phyloP scores from a whole-genome alignment of 352 stramenopile species.

The Globisporangium okanoganense region DNA sequence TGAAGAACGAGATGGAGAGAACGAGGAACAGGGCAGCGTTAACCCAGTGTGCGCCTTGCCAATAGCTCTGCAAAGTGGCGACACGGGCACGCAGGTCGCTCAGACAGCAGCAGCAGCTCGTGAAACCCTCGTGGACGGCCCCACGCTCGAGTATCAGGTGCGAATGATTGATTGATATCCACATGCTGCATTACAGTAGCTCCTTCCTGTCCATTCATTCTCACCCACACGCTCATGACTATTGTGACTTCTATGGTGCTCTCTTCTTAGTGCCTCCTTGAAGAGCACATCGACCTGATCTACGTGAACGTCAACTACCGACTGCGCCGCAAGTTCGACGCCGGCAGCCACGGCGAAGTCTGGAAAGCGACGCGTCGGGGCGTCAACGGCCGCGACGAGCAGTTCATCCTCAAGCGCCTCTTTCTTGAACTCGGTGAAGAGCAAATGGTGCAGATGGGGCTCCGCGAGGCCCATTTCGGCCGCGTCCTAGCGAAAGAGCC shows the following conservation, averaged over 20 bases:
- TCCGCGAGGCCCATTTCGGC: constrained; percentile 86
- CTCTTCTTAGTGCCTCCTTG: constrained; percentile 32
- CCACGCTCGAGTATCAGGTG: constrained; percentile 71
- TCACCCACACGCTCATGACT: constrained; percentile 1
- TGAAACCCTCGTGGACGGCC: constrained; percentile 26
- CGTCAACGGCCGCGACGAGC: constrained; percentile 27
- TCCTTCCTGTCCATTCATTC: not conserved
- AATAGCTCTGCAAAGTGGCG: constrained; percentile 15
- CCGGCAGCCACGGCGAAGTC: constrained; percentile 82
- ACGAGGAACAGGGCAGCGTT: not conserved
- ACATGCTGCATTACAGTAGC: no score
- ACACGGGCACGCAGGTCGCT: constrained; percentile 8
- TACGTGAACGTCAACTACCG: constrained; percentile 77
- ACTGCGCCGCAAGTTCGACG: constrained; percentile 77
- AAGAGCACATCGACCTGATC: constrained; percentile 54
- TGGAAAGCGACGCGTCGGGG: constrained; percentile 43
- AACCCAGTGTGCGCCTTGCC: constrained; percentile 10
- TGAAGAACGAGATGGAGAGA: not conserved
- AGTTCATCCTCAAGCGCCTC: constrained; percentile 85
- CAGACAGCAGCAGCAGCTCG: not conserved
- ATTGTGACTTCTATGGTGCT: not conserved
- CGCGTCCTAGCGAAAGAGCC: constrained; percentile 34
- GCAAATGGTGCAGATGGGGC: constrained; percentile 64
- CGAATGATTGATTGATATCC: not conserved
- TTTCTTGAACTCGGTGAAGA: constrained; percentile 69